Evolutionary conservation across 2,329 filamentous ascomycete species (phyloP).

Genomic region (Trichoderma aggressivum): DNA sequence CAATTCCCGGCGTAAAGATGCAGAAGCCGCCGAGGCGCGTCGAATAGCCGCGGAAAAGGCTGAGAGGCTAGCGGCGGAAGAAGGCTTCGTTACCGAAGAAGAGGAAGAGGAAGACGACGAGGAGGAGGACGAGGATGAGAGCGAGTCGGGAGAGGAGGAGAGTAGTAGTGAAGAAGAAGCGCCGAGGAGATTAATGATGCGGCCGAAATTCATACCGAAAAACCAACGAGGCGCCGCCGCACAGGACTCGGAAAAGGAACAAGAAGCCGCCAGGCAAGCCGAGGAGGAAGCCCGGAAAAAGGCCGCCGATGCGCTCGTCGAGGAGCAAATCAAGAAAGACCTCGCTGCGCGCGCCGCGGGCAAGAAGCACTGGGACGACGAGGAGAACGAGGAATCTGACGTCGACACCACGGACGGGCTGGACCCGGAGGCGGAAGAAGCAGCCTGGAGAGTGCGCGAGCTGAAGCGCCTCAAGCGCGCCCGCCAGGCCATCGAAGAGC

Average conservation of each 20-base stretch:
- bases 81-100: conserved; percentile 61
- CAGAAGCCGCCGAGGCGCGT: conserved; percentile 45
- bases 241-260: conserved; percentile 32
- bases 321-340: conserved; percentile 83
- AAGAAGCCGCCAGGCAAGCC: conserved; percentile 37
- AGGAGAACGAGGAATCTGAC: conserved; percentile 65
- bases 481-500: conserved; percentile 76
- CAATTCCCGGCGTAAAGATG: conserved; percentile 44
- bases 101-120: conserved; percentile 42
- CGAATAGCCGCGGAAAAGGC: conserved; percentile 48
- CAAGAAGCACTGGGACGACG: conserved; percentile 84
- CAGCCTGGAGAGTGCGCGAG: conserved; percentile 92
- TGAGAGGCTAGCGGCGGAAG: conserved; percentile 52
- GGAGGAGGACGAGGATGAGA: conserved; percentile 37
- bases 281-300: conserved; percentile 63
- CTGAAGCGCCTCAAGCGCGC: conserved; percentile 84
- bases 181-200: conserved; percentile 55
- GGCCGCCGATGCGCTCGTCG: conserved; percentile 74
- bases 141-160: conserved; percentile 42
- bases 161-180: conserved; percentile 57
- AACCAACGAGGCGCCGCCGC: conserved; percentile 44
- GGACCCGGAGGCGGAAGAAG: conserved; percentile 83
- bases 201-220: conserved; percentile 63
- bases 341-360: conserved; percentile 69
- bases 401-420: conserved; percentile 87